Percentiles rank a stretch among this genome's conserved stretches.
Conservation (phyloP, 805 yeast genomes). For the Groenewaldozyma tartarivorans region DNA sequence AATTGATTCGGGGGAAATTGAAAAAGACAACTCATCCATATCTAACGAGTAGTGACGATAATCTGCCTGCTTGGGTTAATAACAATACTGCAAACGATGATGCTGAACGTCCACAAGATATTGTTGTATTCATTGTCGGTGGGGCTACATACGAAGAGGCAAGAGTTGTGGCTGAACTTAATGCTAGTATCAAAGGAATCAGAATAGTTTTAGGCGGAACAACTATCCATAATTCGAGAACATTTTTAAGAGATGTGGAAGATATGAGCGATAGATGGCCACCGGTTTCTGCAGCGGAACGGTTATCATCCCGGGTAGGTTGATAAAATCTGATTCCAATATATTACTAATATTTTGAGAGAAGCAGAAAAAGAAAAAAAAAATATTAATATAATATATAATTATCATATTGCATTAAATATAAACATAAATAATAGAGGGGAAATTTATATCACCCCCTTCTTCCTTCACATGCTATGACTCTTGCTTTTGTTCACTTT, state of each 20-base stretch:
- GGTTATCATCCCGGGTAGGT: slow-evolving; percentile 4
- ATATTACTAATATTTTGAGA: background rate
- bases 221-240: slow-evolving; percentile 39
- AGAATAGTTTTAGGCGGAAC: slow-evolving; percentile 80
- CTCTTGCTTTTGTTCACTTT: too few relatives aligned
- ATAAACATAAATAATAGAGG: background rate
- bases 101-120: slow-evolving; percentile 27
- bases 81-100: slow-evolving; percentile 8
- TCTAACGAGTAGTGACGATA: slow-evolving; percentile 29
- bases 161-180: slow-evolving; percentile 65
- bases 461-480: background rate
- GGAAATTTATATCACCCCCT: background rate
- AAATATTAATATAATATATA: background rate
- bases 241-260: slow-evolving; percentile 31
- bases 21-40: slow-evolving; percentile 35
- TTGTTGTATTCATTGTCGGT: slow-evolving; percentile 47
- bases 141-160: slow-evolving; percentile 94
- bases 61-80: slow-evolving; percentile 20
- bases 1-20: slow-evolving; percentile 34
- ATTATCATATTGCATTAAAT: slow-evolving; percentile 5
- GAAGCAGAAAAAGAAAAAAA: background rate
- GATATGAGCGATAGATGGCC: slow-evolving; percentile 33
- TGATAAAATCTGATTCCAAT: background rate
- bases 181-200: slow-evolving; percentile 40
- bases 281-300: slow-evolving; percentile 3